These are phyloP conservation scores for Alternaria gaisen DNA, from an alignment of 2,329 filamentous ascomycete genomes.

Conservation along the genomic window DNA sequence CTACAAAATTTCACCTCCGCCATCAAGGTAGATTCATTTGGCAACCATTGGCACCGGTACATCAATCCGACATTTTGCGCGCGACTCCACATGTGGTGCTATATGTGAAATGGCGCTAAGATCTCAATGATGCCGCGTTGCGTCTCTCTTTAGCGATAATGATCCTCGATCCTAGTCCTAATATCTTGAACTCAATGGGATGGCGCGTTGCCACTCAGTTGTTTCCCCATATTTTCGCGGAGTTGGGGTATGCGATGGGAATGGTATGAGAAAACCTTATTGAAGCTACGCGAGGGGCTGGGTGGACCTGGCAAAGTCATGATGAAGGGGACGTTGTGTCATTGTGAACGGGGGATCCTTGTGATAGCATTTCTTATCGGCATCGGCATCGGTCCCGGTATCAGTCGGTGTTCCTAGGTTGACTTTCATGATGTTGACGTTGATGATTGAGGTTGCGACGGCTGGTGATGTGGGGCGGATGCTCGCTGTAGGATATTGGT, in stretches of 20 bases:
- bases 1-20: background rate
- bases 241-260: background rate
- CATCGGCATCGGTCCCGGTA: background rate
- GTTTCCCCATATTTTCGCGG: constrained; percentile 2
- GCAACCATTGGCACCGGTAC: background rate
- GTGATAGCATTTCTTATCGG: background rate
- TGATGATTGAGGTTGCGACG: background rate
- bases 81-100: background rate
- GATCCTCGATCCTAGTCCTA: constrained; percentile 2
- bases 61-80: background rate
- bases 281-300: background rate
- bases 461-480: background rate
- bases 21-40: background rate
- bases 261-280: constrained; percentile 1
- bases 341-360: constrained; percentile 1
- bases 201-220: background rate
- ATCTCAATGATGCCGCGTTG: background rate
- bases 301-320: background rate
- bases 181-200: background rate
- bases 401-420: background rate
- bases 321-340: background rate
- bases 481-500: background rate
- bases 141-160: background rate
- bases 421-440: background rate
- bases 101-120: constrained; percentile 1